These are phyloP conservation scores for Polytolypa hystricis DNA, from an alignment of 2,329 filamentous ascomycete species.

Conservation along the genomic window DNA sequence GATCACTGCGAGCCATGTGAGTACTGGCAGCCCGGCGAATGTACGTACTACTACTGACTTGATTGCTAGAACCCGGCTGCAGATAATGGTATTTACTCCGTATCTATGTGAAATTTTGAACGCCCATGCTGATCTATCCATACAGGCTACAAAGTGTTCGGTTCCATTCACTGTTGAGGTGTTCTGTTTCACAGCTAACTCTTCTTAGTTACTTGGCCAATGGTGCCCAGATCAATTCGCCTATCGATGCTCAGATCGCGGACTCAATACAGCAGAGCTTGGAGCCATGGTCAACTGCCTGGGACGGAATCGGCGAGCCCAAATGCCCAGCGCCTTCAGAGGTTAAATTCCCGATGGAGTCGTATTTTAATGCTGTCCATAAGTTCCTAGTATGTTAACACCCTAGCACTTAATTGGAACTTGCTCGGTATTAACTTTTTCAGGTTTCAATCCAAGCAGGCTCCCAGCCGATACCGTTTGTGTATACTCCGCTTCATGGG, in stretches of 20 bases:
- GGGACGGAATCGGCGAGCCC: slow-evolving; percentile 38
- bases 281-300: slow-evolving; percentile 36
- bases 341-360: slow-evolving; percentile 19
- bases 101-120: background rate
- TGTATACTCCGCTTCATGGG: slow-evolving; percentile 34
- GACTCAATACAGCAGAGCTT: slow-evolving; percentile 45
- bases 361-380: slow-evolving; percentile 22
- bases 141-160: slow-evolving; percentile 49
- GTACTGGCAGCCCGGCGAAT: slow-evolving; percentile 12
- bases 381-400: slow-evolving; percentile 21
- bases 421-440: background rate
- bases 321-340: slow-evolving; percentile 19
- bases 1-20: slow-evolving; percentile 52
- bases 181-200: slow-evolving; percentile 10
- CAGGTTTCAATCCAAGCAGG: slow-evolving; percentile 24
- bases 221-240: slow-evolving; percentile 55
- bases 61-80: slow-evolving; percentile 45
- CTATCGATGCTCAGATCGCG: slow-evolving; percentile 49
- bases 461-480: slow-evolving; percentile 22
- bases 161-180: background rate
- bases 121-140: slow-evolving; percentile 6
- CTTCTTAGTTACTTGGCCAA: slow-evolving; percentile 46
- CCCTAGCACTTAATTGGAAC: background rate
- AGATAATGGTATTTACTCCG: slow-evolving; percentile 44
- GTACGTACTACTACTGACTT: slow-evolving; percentile 4